Evolutionary conservation across 345 rosid genomes (phyloP).

Genomic region (Sonneratia alba): DNA sequence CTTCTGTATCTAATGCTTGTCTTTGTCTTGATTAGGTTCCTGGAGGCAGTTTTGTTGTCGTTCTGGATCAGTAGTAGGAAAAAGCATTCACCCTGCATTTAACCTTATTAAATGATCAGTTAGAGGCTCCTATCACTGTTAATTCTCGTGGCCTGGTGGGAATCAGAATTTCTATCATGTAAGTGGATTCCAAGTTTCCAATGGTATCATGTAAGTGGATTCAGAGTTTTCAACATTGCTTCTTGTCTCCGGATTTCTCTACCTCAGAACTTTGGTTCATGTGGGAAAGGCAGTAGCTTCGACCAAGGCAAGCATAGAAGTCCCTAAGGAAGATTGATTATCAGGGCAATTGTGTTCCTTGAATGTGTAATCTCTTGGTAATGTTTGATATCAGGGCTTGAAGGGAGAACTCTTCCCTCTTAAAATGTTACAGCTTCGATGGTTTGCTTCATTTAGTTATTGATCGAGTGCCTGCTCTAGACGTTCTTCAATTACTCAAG

Average conservation of each 20-base stretch:
- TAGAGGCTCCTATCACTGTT: not conserved
- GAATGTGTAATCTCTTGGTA: not conserved
- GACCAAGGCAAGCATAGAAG: not conserved
- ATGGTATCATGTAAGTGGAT: not conserved
- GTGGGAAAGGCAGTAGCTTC: constrained; percentile 1
- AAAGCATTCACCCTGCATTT: not conserved
- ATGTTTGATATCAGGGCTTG: not conserved
- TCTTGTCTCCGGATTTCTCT: not conserved
- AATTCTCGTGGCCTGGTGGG: not conserved
- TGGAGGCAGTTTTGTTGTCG: not conserved
- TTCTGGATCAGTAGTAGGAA: not conserved
- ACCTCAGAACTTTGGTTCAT: not conserved
- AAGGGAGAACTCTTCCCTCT: not conserved
- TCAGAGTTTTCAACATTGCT: not conserved
- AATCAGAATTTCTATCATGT: not conserved
- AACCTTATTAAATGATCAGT: not conserved
- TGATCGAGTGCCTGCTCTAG: constrained; percentile 2
- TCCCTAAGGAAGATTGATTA: not conserved
- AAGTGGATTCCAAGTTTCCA: not conserved
- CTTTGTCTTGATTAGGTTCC: not conserved
- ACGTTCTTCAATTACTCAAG: constrained; percentile 14
- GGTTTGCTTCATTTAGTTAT: not conserved
- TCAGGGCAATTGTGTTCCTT: not conserved
- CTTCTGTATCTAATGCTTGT: not conserved
- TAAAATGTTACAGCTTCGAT: not conserved